phyloP scores from a whole-genome alignment of 257 asterid species.

The Solanum chmielewskii region DNA sequence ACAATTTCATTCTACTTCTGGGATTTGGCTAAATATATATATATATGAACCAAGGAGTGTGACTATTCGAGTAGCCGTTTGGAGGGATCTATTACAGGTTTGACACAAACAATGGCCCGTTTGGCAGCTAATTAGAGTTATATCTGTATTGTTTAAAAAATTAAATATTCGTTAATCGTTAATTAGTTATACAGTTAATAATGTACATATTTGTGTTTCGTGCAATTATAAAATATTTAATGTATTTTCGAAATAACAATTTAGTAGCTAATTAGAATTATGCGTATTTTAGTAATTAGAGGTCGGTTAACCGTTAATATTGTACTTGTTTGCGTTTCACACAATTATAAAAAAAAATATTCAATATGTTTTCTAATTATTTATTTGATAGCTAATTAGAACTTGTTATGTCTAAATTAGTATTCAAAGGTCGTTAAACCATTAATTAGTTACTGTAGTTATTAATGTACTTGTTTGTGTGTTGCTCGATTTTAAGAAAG shows the following conservation, averaged over 20 bases:
- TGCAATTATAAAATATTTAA: background rate
- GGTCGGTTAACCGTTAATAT: too few species aligned
- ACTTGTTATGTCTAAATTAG: too few species aligned
- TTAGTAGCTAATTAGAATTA: too few species aligned
- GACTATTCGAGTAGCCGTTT: background rate
- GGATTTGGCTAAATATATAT: background rate
- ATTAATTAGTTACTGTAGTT: too few species aligned
- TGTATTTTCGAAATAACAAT: too few species aligned
- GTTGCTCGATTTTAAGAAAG: background rate
- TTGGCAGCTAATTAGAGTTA: background rate
- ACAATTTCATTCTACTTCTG: background rate
- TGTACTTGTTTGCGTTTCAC: too few species aligned
- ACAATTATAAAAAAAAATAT: too few species aligned
- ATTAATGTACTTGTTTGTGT: background rate
- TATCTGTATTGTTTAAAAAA: background rate
- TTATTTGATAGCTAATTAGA: too few species aligned
- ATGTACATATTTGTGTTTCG: background rate
- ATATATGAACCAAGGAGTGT: background rate
- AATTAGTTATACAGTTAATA: background rate
- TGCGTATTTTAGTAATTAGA: too few species aligned
- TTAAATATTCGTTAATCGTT: too few species aligned
- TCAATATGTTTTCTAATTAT: too few species aligned
- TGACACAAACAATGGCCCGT: background rate
- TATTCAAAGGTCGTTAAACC: background rate
- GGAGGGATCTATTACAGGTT: background rate